Conservation (phyloP, 768 basidiomycete species). For the Phlegmacium glaucopus region DNA sequence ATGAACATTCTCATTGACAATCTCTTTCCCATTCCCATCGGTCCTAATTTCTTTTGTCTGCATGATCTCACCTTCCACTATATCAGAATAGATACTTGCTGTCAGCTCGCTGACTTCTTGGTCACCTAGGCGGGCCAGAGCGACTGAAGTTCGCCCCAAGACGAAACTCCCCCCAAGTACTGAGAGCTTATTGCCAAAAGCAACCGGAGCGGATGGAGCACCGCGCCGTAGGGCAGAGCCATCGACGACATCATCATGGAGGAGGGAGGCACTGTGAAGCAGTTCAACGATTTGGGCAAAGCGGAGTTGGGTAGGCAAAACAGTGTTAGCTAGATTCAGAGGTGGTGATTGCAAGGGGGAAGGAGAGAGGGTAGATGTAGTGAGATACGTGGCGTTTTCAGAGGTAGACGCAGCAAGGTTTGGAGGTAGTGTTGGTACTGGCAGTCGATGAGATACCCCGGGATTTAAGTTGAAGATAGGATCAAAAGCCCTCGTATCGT, state of each 20-base stretch:
- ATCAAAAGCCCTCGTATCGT: conserved; percentile 54
- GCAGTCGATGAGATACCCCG: conserved; percentile 17
- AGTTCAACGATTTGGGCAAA: conserved; percentile 94
- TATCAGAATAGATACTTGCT: conserved; percentile 79
- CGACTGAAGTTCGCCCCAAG: conserved; percentile 80
- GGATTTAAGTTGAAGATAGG: conserved; percentile 36
- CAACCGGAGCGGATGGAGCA: conserved; percentile 72
- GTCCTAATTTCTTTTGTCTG: conserved; percentile 64
- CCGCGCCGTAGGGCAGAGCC: conserved; percentile 74
- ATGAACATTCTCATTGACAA: neutral
- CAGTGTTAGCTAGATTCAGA: conserved; percentile 16
- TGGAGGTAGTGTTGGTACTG: conserved; percentile 24
- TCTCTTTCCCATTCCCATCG: conserved; percentile 24
- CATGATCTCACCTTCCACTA: conserved; percentile 93
- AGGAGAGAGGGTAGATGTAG: conserved; percentile 20
- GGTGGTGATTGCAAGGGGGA: conserved; percentile 9
- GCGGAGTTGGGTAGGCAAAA: conserved; percentile 85
- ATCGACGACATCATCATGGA: conserved; percentile 97
- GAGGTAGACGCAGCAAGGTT: too few relatives aligned
- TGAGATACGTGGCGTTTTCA: too few relatives aligned
- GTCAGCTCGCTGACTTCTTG: conserved; percentile 87
- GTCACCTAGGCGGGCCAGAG: conserved; percentile 76
- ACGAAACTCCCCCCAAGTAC: conserved; percentile 91
- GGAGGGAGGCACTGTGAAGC: conserved; percentile 93
- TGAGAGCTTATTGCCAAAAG: conserved; percentile 85